Base-by-base conservation (phyloP, 2,329 filamentous ascomycete genomes). In the Paraphaeosphaeria sporulosa region DNA sequence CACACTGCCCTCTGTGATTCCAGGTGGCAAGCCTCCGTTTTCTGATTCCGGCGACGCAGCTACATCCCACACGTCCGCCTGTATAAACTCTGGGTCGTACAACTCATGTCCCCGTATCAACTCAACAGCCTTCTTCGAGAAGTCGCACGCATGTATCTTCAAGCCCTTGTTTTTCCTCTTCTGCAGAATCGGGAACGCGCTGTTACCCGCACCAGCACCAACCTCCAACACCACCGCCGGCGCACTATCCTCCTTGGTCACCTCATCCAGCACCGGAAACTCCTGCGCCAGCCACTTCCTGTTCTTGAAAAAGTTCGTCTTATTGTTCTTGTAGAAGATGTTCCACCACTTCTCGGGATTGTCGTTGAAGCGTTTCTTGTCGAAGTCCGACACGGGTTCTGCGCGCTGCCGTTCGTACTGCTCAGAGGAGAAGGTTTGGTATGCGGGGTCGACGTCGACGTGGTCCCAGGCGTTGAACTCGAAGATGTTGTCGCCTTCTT, bases 401-500 rank as follows among this genome's bases (percentile, higher is more conserved):
- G 90, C 87, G 66, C 94, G 89, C 81, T 99, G 95, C 80, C 90
- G 90, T 49, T 87, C 86, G 75, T 91, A 94, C 81, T 98, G 95
- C 73, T 89, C 81, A 79, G 94, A 88, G 62, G 93, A 90, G 78
- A 95, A 97, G 74, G 91, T 87, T 74, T 90, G 89, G 84, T 97
- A 98, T 43, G 89, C 85, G 69, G 92, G 88, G 81, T 98, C 94
- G 76, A 93, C 93, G 79, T 94, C 90, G 75, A 98, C 95, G 77
- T 99, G 94, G 77, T 99, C 95, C 95, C 95, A 99, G 40, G 95
- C 95, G 79, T 99, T 99, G 87, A 95, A 97, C 78, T 96, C 91
- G 81, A 94, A 99, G 72, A 96, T 92, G 76, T 98, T 86, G 81
- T 97, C 94, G 74, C 89, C 87, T 77, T 94, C 85, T 71, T 91